These are phyloP conservation scores for Mesembryanthemum crystallinum DNA, from an alignment of 148 eudicot species.

Conservation along the genomic window DNA sequence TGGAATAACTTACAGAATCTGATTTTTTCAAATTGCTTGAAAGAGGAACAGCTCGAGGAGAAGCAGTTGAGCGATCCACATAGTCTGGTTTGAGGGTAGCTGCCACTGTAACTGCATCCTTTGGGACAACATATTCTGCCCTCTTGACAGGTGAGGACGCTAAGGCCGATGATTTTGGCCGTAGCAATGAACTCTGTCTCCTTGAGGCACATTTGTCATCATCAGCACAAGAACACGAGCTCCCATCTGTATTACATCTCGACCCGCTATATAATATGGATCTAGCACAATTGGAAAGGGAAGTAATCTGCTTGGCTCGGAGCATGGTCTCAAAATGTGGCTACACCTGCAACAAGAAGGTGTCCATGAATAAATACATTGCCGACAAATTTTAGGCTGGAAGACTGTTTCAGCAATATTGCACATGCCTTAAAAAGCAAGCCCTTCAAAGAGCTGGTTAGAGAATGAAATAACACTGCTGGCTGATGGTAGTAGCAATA, in stretches of 20 bases:
- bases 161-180: conserved; percentile 41
- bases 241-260: conserved; percentile 76
- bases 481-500: neutral
- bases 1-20: conserved; percentile 42
- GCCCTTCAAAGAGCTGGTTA: neutral
- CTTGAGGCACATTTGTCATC: conserved; percentile 73
- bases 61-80: conserved; percentile 38
- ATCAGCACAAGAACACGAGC: conserved; percentile 83
- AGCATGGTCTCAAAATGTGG: conserved; percentile 32
- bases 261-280: conserved; percentile 45
- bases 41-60: conserved; percentile 36
- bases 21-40: conserved; percentile 33
- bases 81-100: conserved; percentile 37
- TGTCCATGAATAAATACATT: neutral
- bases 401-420: neutral
- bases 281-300: conserved; percentile 44
- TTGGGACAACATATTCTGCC: conserved; percentile 39
- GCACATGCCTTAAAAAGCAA: neutral
- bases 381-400: neutral
- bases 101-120: conserved; percentile 39
- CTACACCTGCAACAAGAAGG: conserved; percentile 32
- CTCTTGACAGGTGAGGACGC: conserved; percentile 41
- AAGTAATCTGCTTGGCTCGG: conserved; percentile 50
- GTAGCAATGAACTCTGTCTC: conserved; percentile 43
- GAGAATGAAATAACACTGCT: neutral